Base-by-base conservation (phyloP, 768 basidiomycete genomes). In the Macrolepiota fuliginosa region DNA sequence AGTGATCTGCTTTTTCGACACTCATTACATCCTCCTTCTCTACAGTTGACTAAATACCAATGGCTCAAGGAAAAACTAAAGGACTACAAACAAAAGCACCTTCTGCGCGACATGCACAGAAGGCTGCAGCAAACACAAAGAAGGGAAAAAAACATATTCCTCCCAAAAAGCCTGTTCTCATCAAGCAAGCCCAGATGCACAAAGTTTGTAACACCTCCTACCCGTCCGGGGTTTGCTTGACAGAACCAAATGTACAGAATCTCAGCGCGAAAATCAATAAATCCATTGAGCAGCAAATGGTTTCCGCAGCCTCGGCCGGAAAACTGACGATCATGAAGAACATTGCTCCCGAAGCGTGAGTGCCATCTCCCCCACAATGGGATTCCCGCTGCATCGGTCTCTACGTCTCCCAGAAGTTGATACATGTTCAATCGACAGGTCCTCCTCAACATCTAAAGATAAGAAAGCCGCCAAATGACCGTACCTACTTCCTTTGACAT, bases 281-380 rank as follows among this genome's bases (percentile, higher is more conserved):
- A 72, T 92, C 91, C 22, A 95, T 98, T 68, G 95, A 98, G 72
- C 81, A 83, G 58, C 94, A 96, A 74, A 93, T 95, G 87, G 91
- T 93, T 12, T 78, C 86, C 53, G 94, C 94, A 6, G 95, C 95
- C 2, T 94, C 92, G 4, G 80, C 87, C 46, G 95, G 95, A 40
- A 94, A 92, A 72, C 80, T 98, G 63, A 92, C 92, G 29, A 94
- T 98, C 72, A 94, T 98, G 94, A 92, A 91, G 76, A 84, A 88
- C 63, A 73, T 76, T 13, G 78, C 73, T 19, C 71, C 79, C 40
- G 81, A 84, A 64, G 69, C 66, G 81, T 83, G 64, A 64, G 77
- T 69, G 17, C 39, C 17, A 17, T 10, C 40, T 27, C 42, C 35
- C 22, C 4, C 1, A 24, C 4, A 25, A 7, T 25, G 19, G 4